Percentiles rank a stretch among this genome's conserved stretches.
phyloP scores from a whole-genome alignment of 345 rosid species.

The Populus davidiana region DNA sequence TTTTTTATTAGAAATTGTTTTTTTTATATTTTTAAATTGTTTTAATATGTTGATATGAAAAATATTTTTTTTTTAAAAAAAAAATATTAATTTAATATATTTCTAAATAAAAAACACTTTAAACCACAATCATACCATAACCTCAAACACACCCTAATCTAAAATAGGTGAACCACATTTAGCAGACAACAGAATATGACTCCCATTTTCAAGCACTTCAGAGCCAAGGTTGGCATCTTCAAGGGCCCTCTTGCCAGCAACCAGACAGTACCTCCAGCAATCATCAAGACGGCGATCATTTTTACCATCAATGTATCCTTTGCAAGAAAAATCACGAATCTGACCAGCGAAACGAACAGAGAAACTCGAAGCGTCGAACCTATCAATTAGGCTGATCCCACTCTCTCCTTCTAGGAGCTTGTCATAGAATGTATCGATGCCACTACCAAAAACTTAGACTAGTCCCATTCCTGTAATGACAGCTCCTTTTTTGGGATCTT shows the following conservation, averaged over 20 bases:
- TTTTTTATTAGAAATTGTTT: no score
- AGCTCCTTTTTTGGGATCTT: slow-evolving; percentile 47
- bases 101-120: no score
- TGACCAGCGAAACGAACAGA: slow-evolving; percentile 63
- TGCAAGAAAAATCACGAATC: slow-evolving; percentile 55
- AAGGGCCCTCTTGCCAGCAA: slow-evolving; percentile 58
- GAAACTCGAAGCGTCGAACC: slow-evolving; percentile 55
- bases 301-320: slow-evolving; percentile 63
- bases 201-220: slow-evolving; percentile 44
- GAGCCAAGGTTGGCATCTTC: slow-evolving; percentile 52
- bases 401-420: slow-evolving; percentile 66
- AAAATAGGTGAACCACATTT: not conserved
- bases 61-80: no score
- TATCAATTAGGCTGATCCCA: slow-evolving; percentile 57
- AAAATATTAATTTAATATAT: no score
- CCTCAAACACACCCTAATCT: not conserved
- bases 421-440: slow-evolving; percentile 40
- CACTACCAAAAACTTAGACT: slow-evolving; percentile 53
- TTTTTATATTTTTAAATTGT: no score
- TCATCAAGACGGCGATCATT: slow-evolving; percentile 65
- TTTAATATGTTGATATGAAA: no score
- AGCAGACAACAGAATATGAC: slow-evolving; percentile 15
- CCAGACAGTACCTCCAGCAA: slow-evolving; percentile 67
- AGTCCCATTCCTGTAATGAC: slow-evolving; percentile 72
- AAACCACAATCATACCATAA: no score